phyloP scores from a whole-genome alignment of 2,329 filamentous ascomycete species.

The Claviceps maximensis region DNA sequence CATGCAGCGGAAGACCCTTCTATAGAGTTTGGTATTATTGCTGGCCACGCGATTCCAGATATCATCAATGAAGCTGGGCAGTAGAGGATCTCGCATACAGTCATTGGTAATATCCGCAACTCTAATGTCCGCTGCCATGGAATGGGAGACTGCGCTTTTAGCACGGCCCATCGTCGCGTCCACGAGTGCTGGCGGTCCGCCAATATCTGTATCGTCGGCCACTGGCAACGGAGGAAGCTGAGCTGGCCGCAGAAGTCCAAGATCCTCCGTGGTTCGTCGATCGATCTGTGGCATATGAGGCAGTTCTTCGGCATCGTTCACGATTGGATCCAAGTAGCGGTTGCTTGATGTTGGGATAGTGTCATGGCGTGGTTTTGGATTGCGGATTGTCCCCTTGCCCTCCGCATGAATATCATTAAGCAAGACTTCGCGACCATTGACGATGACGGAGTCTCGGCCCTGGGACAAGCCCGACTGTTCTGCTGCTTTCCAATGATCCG shows the following conservation, averaged over 20 bases:
- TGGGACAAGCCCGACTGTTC: constrained; percentile 45
- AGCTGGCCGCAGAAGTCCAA: constrained; percentile 54
- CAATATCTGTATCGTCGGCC: constrained; percentile 70
- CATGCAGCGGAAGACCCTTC: constrained; percentile 91
- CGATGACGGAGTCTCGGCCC: constrained; percentile 58
- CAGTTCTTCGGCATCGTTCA: constrained; percentile 32
- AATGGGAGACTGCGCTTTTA: constrained; percentile 31
- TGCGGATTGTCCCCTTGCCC: constrained; percentile 44
- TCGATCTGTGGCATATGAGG: constrained; percentile 45
- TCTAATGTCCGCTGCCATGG: constrained; percentile 53
- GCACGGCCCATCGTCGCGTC: constrained; percentile 38
- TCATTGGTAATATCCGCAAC: constrained; percentile 68
- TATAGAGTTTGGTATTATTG: constrained; percentile 92
- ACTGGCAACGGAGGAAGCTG: constrained; percentile 58
- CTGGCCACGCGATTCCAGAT: constrained; percentile 77
- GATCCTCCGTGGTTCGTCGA: constrained; percentile 49
- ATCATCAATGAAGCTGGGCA: constrained; percentile 69
- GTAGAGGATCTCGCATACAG: constrained; percentile 87
- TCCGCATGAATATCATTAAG: constrained; percentile 49
- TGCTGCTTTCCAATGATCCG: constrained; percentile 60
- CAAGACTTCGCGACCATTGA: constrained; percentile 59
- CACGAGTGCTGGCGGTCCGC: constrained; percentile 51
- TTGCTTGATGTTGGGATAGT: constrained; percentile 15
- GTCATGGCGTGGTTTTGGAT: constrained; percentile 21
- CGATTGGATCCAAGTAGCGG: constrained; percentile 18